phyloP scores from a whole-genome alignment of 2,329 filamentous ascomycete genomes.

The Hirsutella minnesotensis region DNA sequence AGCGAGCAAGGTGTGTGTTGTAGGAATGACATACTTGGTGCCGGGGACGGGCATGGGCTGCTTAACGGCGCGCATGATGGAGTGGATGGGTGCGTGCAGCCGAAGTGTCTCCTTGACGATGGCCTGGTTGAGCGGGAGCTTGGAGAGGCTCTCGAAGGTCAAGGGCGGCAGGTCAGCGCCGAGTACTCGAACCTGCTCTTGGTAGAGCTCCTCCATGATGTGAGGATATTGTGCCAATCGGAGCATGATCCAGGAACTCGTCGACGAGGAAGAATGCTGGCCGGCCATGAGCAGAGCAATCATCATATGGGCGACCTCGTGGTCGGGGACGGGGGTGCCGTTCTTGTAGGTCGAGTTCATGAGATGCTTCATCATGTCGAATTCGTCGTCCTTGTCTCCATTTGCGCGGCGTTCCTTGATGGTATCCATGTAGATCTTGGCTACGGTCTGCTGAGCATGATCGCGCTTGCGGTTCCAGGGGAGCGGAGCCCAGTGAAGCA shows the following conservation, averaged over 20 bases:
- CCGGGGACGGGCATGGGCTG: constrained; percentile 73
- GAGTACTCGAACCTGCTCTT: constrained; percentile 66
- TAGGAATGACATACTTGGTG: constrained; percentile 72
- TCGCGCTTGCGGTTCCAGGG: constrained; percentile 82
- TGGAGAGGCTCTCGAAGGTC: constrained; percentile 64
- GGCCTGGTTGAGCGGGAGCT: constrained; percentile 70
- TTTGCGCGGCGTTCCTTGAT: constrained; percentile 56
- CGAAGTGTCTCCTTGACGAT: constrained; percentile 88
- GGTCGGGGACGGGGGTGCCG: constrained; percentile 64
- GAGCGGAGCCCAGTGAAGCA: constrained; percentile 76
- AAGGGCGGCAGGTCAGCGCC: constrained; percentile 65
- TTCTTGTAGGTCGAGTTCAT: constrained; percentile 83
- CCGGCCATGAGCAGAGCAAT: constrained; percentile 88
- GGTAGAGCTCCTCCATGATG: constrained; percentile 68
- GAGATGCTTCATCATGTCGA: constrained; percentile 83
- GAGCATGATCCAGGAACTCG: constrained; percentile 74
- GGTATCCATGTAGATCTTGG: constrained; percentile 71
- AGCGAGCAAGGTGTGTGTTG: constrained; percentile 69
- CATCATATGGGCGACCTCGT: constrained; percentile 86
- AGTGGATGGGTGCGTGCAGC: constrained; percentile 86
- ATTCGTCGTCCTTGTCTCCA: constrained; percentile 35
- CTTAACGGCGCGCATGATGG: constrained; percentile 87
- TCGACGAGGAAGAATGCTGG: constrained; percentile 80
- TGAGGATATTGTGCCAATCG: constrained; percentile 67
- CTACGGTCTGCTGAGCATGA: constrained; percentile 66